Evolutionary conservation across 73 alveolate genomes (phyloP).

Genomic region (Durusdinium trenchii): DNA sequence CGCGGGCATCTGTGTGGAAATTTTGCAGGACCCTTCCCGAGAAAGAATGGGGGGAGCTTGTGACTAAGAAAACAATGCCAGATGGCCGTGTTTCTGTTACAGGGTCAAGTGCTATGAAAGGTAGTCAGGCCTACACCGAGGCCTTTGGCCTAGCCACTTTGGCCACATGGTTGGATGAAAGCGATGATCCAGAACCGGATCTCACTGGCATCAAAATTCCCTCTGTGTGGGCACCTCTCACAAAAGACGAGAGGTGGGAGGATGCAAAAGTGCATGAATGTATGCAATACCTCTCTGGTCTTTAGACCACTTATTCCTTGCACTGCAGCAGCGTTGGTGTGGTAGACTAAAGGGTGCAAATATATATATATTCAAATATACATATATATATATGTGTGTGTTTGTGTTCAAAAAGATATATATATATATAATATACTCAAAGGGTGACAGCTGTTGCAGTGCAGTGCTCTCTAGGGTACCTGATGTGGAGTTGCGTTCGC

Average conservation of each 20-base stretch:
- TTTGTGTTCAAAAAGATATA: too few relatives aligned
- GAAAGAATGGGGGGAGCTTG: neutral
- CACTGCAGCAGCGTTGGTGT: too few relatives aligned
- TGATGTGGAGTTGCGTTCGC: too few relatives aligned
- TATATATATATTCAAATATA: too few relatives aligned
- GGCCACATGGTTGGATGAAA: neutral
- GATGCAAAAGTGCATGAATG: neutral
- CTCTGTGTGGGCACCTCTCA: neutral
- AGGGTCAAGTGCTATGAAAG: neutral
- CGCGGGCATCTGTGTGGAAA: neutral
- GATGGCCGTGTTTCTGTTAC: neutral
- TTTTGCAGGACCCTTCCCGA: neutral
- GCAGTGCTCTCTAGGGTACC: too few relatives aligned
- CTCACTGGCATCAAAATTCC: neutral
- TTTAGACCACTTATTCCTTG: too few relatives aligned
- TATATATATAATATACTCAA: too few relatives aligned
- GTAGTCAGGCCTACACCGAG: neutral
- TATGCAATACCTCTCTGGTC: constrained; percentile 17
- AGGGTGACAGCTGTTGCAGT: too few relatives aligned
- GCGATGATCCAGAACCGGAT: neutral
- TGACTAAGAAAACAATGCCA: neutral
- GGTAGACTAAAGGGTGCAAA: too few relatives aligned
- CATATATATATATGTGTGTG: too few relatives aligned
- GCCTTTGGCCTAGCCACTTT: neutral
- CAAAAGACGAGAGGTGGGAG: constrained; percentile 2